Percentiles rank a stretch among this genome's conserved stretches.
Conservation (phyloP, 169 alveolate genomes). For the Plasmodium cynomolgi region DNA sequence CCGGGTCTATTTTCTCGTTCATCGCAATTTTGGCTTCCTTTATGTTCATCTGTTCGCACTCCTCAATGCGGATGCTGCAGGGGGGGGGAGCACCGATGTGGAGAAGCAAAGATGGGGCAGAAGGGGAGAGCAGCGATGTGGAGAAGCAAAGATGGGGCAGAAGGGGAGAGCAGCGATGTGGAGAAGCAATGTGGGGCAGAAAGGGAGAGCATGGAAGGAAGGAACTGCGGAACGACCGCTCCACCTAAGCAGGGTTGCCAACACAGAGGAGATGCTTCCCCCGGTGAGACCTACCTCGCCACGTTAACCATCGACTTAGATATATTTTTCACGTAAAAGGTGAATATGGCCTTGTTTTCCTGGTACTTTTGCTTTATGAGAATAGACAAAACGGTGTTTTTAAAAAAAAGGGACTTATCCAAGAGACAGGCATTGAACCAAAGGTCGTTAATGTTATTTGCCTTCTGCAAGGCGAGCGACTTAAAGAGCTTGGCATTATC, state of each 20-base stretch:
- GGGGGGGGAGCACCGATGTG: neutral
- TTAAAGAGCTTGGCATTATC: slow-evolving; percentile 49
- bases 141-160: neutral
- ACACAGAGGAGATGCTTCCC: neutral
- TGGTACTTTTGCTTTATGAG: slow-evolving; percentile 52
- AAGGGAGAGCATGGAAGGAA: too few relatives aligned
- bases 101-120: too few relatives aligned
- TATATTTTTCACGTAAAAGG: slow-evolving; percentile 54
- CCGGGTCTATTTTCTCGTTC: slow-evolving; percentile 38
- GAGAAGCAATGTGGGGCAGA: neutral
- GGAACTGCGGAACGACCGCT: neutral
- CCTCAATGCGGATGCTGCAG: slow-evolving; percentile 38
- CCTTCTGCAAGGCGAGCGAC: slow-evolving; percentile 43
- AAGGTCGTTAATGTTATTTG: slow-evolving; percentile 52
- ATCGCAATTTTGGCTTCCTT: slow-evolving; percentile 35
- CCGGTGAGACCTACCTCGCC: neutral
- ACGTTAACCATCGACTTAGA: slow-evolving; percentile 23
- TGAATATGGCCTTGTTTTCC: slow-evolving; percentile 32
- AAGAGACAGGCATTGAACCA: slow-evolving; percentile 69
- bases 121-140: too few relatives aligned
- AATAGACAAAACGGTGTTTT: slow-evolving; percentile 28
- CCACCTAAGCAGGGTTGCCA: neutral
- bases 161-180: neutral
- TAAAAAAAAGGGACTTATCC: slow-evolving; percentile 28
- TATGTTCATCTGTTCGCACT: slow-evolving; percentile 42